These are phyloP conservation scores for Diutina siamensis DNA, from an alignment of 1,139 yeast genomes.

Conservation along the genomic window DNA sequence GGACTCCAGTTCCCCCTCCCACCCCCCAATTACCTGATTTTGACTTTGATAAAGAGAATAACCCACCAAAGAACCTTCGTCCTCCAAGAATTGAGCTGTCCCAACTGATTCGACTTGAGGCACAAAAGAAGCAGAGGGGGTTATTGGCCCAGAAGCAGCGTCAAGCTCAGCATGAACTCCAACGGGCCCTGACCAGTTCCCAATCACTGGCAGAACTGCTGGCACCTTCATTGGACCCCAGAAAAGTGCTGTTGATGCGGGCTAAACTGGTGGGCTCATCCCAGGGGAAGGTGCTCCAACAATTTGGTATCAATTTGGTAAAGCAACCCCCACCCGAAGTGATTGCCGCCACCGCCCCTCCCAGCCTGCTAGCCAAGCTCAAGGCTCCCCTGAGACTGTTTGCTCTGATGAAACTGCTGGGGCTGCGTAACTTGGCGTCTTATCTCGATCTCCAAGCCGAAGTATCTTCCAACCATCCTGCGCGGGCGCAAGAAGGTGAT, in stretches of 20 bases:
- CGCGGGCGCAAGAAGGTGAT: background rate
- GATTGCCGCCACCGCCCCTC: background rate
- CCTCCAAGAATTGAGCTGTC: background rate
- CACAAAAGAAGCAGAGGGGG: background rate
- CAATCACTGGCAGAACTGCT: slow-evolving; percentile 1
- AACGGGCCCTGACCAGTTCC: background rate
- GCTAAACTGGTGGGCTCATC: background rate
- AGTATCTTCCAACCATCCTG: background rate
- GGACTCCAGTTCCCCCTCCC: background rate
- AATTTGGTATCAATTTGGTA: slow-evolving; percentile 1
- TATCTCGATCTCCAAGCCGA: slow-evolving; percentile 2
- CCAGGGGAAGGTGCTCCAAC: background rate
- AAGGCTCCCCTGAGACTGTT: background rate
- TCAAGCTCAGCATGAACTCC: background rate
- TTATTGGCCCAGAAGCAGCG: background rate
- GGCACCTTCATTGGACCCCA: background rate
- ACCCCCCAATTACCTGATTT: background rate
- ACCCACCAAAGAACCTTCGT: background rate
- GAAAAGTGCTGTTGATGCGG: background rate
- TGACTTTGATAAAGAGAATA: background rate
- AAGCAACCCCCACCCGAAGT: background rate
- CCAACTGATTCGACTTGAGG: slow-evolving; percentile 2
- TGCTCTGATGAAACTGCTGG: slow-evolving; percentile 2
- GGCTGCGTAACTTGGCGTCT: background rate
- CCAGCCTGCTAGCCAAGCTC: background rate